Evolutionary conservation across 1,284 basidiomycete genomes (phyloP), one percentile per base, ranked within the genome.

Genomic region (Malassezia sympodialis): DNA sequence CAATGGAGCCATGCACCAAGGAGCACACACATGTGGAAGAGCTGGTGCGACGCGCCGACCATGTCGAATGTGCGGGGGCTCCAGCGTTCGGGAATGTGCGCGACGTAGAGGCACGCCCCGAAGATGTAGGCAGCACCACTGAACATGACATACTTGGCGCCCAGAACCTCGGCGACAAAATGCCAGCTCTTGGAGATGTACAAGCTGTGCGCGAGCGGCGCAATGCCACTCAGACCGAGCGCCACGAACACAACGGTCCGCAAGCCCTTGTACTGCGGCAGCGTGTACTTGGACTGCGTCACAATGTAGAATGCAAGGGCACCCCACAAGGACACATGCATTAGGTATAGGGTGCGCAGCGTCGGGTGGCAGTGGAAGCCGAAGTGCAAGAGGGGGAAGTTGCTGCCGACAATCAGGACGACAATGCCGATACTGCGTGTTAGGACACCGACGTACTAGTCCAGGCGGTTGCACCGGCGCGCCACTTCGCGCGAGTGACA

Each of bases 1-100:
- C 87, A 90, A 73, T 90, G 87, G 32, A 82, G 79, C 58, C 85
- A 77, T 11, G 86, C 87, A 2, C 87, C 90, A 23, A 83, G 74
- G 42, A 91, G 79, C 24, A 91, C 88, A 69, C 83, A 84, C 62
- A 82, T 70, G 72, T 93, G 90, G 76, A 94, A 93, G 67, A 70
- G 63, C 50, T 70, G 68, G 53, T 70, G 68, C 40, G 65, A 67
- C 5, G 66, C 57, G 7, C 68, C 67, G 63, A 90, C 80, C 69
- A 82, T 80, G 77, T 93, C 88, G 69, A 90, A 90, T 60, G 76
- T 82, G 48, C 88, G 88, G 1, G 88, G 88, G 10, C 79, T 79
- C 60, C 85, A 79, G 27, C 83, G 78, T 70, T 93, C 89, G 24
- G 90, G 89, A 51, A 90, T 80, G 49, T 88, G 81, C 63, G 84